Percentiles rank a stretch among this genome's conserved stretches.
These are phyloP conservation scores for Daldinia vernicosa DNA, from an alignment of 495 filamentous ascomycete genomes.

Conservation along the genomic window DNA sequence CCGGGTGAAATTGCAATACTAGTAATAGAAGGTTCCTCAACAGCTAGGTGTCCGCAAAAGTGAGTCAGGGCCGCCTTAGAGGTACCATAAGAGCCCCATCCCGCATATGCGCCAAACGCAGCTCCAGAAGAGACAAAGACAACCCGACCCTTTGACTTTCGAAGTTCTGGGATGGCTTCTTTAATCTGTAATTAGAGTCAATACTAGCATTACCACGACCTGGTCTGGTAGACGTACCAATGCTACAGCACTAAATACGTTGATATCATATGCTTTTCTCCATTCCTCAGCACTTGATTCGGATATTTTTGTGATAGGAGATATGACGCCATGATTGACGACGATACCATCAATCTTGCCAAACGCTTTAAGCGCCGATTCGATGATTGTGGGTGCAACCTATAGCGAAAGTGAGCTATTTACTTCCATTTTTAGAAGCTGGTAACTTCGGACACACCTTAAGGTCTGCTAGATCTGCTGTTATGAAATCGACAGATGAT, in stretches of 20 bases:
- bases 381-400: constrained; percentile 68
- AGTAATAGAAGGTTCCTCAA: constrained; percentile 81
- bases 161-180: constrained; percentile 76
- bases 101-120: constrained; percentile 69
- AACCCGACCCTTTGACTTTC: constrained; percentile 72
- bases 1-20: constrained; percentile 79
- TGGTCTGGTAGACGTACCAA: constrained; percentile 66
- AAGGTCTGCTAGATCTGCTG: constrained; percentile 77
- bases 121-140: constrained; percentile 83
- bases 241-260: constrained; percentile 81
- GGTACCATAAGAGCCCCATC: constrained; percentile 83
- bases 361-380: constrained; percentile 70
- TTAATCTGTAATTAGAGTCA: constrained; percentile 64
- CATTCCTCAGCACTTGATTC: constrained; percentile 73
- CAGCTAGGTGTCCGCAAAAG: constrained; percentile 73
- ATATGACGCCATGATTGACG: constrained; percentile 85
- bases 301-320: constrained; percentile 77
- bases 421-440: neutral
- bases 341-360: constrained; percentile 82
- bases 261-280: constrained; percentile 79
- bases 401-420: constrained; percentile 33
- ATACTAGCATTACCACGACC: neutral
- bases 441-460: constrained; percentile 50
- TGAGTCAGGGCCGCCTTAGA: constrained; percentile 92
- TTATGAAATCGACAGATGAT: constrained; percentile 73